Evolutionary conservation across 495 filamentous ascomycete genomes (phyloP), one percentile per base, ranked within the genome.

Genomic region (Xylaria flabelliformis): DNA sequence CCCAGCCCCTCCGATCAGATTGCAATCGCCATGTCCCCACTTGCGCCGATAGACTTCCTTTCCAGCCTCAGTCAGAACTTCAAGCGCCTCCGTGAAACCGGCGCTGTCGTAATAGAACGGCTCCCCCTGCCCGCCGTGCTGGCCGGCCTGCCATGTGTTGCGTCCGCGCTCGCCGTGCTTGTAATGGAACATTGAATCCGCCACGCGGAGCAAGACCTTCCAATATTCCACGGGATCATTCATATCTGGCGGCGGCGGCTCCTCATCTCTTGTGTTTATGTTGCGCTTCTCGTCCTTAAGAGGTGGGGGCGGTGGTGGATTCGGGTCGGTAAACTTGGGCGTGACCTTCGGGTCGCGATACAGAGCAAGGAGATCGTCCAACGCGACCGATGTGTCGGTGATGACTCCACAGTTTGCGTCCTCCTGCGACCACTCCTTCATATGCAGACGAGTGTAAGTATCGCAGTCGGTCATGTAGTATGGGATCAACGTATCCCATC

Each of bases 381-480:
- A 71, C 2, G 76, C 71, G 36, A 72, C 77, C 12, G 80, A 85
- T 0, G 90, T 85, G 72, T 90, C 89, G 32, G 80, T 88, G n/a
- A 90, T 77, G 53, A 83, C 74, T 6, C 87, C 89, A 2, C 81
- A 85, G 26, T 79, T 72, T 42, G 70, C 78, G 55, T 86, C 80
- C n/a, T 78, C 69, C 65, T 85, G 83, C 19, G 77, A 80, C 81
- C 85, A 90, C n/a, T 80, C 79, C 15, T 73, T 74, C 88, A 90
- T 88, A 48, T 73, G 73, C 24, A 91, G 64, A 17, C 88, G 83
- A 17, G 80, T 76, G 74, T 89, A 84, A 75, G 88, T 86, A 59
- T 91, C 89, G 76, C 88, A 90, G 70, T 90, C 88, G 1, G 88
- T 87, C 70, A 79, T 82, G 71, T 90, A 90, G 73, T 88, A 90